Base-by-base conservation (phyloP, 352 stramenopile genomes). In the Albugo candida region DNA sequence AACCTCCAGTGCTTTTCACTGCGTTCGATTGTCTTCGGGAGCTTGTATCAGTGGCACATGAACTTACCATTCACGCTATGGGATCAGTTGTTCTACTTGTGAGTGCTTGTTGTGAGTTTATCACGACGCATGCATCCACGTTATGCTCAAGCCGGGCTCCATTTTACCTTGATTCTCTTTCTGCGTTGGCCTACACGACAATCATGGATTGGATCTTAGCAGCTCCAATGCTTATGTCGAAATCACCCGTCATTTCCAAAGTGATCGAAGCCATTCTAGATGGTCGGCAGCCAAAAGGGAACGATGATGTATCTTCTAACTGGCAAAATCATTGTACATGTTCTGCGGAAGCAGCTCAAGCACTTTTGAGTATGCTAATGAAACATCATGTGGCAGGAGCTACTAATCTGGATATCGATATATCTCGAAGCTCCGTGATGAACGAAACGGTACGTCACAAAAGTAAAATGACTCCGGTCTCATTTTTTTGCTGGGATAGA, bases 181-280 rank as follows among this genome's bases (percentile, higher is more conserved):
- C 88, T 71, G 73, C 73, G 11, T 62, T 68, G 16, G 73, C 78
- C 1, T 88, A 83, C 44, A 53, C 79, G 18, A 88, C 75, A 48
- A 83, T 92, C 40, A 83, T 84, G 13, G 75, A 88, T 47, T 92
- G 78, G 78, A 72, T 92, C 18, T 70, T 83, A 6, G 70, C 75
- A 19, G 67, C 71, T 2, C 78, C 78, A 13, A 52, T 86, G 13
- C 51, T 92, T 19, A 50, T 92, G 17, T 70, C 56, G 39, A 88
- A 87, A 31, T 67, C 76, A 21, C 63, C 77, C 39, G 67, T 92
- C 11, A 76, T 86, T 27, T 54, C 60, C 2, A 83, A 85, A 52
- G 83, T 92, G 39, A 83, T 92, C 36, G 69, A 67, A 16, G 82
- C 73, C 0, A 75, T 88, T 19, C 69, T 92, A 36, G 78, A 92